Evolutionary conservation across 1,284 basidiomycete genomes (phyloP).

Genomic region (Phylloporus gajari): DNA sequence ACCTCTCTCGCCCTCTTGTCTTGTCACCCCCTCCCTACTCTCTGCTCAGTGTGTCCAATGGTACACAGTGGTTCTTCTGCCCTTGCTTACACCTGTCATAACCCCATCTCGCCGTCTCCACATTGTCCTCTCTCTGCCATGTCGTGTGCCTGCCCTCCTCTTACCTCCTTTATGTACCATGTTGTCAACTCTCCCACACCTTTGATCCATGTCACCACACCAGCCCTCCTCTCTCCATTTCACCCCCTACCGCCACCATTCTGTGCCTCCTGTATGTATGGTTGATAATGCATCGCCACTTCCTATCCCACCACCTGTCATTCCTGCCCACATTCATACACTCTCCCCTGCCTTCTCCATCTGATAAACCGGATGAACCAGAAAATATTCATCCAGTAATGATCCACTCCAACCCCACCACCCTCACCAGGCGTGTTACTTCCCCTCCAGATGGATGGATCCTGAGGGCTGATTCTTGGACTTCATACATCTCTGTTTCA

Average conservation of each 20-base stretch:
- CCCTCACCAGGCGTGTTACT: conserved; percentile 24
- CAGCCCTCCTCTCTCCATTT: too few relatives aligned
- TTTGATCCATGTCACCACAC: too few relatives aligned
- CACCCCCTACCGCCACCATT: too few relatives aligned
- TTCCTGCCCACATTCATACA: conserved; percentile 35
- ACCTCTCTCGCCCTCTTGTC: too few relatives aligned
- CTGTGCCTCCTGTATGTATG: conserved; percentile 40
- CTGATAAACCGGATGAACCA: conserved; percentile 28
- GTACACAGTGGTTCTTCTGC: too few relatives aligned
- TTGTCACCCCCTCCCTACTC: too few relatives aligned
- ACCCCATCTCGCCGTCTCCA: too few relatives aligned
- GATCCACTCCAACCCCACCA: conserved; percentile 35
- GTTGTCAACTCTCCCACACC: too few relatives aligned
- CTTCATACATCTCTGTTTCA: conserved; percentile 47
- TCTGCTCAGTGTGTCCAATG: too few relatives aligned
- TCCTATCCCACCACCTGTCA: conserved; percentile 45
- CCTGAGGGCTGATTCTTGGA: conserved; percentile 47
- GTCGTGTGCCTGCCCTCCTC: too few relatives aligned
- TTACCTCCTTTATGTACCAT: conserved; percentile 7
- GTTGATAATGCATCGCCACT: conserved; percentile 41
- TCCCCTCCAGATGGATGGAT: conserved; percentile 53
- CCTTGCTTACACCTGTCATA: too few relatives aligned
- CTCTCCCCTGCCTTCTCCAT: conserved; percentile 38
- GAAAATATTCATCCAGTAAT: conserved; percentile 49
- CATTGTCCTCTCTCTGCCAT: too few relatives aligned